Percentiles rank a stretch among this genome's conserved stretches.
Evolutionary conservation across 805 yeast species (phyloP).

Genomic region (Candida chilensis): DNA sequence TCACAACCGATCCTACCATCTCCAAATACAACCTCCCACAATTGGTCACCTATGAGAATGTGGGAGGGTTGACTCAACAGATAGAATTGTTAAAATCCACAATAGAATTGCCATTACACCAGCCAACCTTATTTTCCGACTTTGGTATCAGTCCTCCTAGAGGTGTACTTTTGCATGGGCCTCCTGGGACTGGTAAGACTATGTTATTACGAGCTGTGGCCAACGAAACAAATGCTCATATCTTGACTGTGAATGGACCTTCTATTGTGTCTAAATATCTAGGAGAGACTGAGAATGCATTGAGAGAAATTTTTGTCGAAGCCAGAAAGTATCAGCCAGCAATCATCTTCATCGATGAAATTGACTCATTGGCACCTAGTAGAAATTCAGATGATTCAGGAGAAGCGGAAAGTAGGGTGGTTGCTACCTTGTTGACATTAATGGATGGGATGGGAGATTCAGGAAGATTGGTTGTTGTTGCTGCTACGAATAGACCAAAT

Average conservation of each 20-base stretch:
- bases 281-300: constrained; percentile 87
- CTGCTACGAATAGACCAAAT: constrained; percentile 69
- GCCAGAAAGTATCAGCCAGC: constrained; percentile 84
- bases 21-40: constrained; percentile 34
- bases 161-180: constrained; percentile 90
- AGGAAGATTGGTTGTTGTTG: constrained; percentile 60
- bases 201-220: constrained; percentile 81
- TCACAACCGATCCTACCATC: not conserved
- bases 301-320: constrained; percentile 77
- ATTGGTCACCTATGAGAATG: constrained; percentile 34
- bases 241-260: constrained; percentile 82
- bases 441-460: constrained; percentile 70
- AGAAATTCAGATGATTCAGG: constrained; percentile 80
- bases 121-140: constrained; percentile 66
- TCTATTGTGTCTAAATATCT: constrained; percentile 85
- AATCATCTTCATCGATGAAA: constrained; percentile 83
- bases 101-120: constrained; percentile 71
- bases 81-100: constrained; percentile 54
- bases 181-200: constrained; percentile 96
- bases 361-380: constrained; percentile 86
- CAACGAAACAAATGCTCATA: constrained; percentile 70
- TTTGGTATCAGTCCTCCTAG: constrained; percentile 92
- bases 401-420: constrained; percentile 84
- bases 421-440: constrained; percentile 76
- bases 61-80: constrained; percentile 75